A percentile compares a stretch with the other conserved stretches of the same genome.
Evolutionary conservation across 2,329 filamentous ascomycete genomes (phyloP).

Genomic region (Sporothrix schenckii): DNA sequence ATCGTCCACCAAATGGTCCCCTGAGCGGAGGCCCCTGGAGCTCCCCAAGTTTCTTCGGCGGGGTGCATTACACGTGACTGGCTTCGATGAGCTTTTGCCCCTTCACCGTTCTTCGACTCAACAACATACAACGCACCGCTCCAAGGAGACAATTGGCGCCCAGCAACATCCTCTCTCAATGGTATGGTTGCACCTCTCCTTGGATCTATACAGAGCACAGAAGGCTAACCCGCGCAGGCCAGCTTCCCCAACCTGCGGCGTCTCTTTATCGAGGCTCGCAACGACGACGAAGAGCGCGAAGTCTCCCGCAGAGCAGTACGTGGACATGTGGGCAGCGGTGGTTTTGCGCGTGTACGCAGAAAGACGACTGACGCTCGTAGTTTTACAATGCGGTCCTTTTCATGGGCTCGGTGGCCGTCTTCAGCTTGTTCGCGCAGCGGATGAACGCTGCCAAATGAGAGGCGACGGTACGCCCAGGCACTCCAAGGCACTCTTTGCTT

Average conservation of each 20-base stretch:
- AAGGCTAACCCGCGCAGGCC: constrained; percentile 53
- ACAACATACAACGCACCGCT: not conserved
- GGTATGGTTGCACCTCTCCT: not conserved
- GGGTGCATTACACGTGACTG: constrained; percentile 26
- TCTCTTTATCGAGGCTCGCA: constrained; percentile 91
- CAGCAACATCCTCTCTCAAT: constrained; percentile 12
- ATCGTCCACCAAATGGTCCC: constrained; percentile 5
- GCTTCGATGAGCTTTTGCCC: constrained; percentile 7
- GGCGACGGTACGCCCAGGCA: no score
- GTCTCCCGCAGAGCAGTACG: constrained; percentile 82
- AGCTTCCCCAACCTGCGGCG: constrained; percentile 92
- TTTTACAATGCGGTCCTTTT: constrained; percentile 98
- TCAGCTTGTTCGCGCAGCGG: constrained; percentile 88
- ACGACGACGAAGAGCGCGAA: constrained; percentile 89
- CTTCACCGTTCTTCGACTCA: constrained; percentile 23
- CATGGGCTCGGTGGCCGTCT: constrained; percentile 92
- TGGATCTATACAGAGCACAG: not conserved
- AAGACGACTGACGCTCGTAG: constrained; percentile 51
- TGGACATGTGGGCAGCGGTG: not conserved
- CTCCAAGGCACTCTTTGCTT: not conserved
- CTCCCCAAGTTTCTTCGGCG: not conserved
- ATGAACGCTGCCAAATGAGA: constrained; percentile 60
- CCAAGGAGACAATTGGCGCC: not conserved
- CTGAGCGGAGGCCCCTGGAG: constrained; percentile 26
- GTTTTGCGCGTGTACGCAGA: constrained; percentile 45